Evolutionary conservation across 345 rosid genomes (phyloP).

Genomic region (Lumnitzera racemosa): DNA sequence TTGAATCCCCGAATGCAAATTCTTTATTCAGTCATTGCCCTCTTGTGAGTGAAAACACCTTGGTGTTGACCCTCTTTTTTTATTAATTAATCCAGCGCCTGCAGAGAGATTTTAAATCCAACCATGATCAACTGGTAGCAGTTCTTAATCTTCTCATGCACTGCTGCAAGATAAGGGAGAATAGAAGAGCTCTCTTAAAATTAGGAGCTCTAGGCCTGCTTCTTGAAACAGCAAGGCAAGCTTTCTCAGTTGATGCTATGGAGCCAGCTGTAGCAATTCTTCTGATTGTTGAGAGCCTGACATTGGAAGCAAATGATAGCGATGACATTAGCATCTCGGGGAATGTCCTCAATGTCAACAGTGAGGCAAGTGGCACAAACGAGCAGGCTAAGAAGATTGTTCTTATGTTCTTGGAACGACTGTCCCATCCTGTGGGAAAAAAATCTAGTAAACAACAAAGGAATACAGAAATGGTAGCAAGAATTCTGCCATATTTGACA

Average conservation of each 20-base stretch:
- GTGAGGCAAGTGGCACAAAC: constrained; percentile 78
- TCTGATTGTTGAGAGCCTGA: constrained; percentile 90
- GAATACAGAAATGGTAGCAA: constrained; percentile 98
- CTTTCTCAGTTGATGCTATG: constrained; percentile 97
- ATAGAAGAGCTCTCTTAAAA: constrained; percentile 72
- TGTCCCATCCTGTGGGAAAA: constrained; percentile 82
- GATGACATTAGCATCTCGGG: constrained; percentile 70
- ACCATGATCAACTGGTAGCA: constrained; percentile 87
- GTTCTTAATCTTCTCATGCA: constrained; percentile 94
- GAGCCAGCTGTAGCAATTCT: constrained; percentile 99
- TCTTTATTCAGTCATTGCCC: too few relatives aligned
- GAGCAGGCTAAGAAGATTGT: constrained; percentile 98
- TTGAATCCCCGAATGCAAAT: too few relatives aligned
- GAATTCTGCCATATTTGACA: constrained; percentile 93
- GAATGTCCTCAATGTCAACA: constrained; percentile 70
- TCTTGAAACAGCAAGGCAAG: constrained; percentile 97
- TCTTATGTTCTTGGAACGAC: constrained; percentile 88
- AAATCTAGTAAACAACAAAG: constrained; percentile 96
- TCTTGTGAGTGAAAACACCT: too few relatives aligned
- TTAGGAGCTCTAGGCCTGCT: constrained; percentile 90
- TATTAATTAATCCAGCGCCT: constrained; percentile 37
- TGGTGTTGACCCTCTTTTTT: too few relatives aligned
- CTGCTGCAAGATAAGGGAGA: constrained; percentile 95
- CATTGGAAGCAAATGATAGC: constrained; percentile 93
- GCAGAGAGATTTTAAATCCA: constrained; percentile 85